Conservation (phyloP, 2,329 filamentous ascomycete species). For the Paraphaeosphaeria sporulosa region DNA sequence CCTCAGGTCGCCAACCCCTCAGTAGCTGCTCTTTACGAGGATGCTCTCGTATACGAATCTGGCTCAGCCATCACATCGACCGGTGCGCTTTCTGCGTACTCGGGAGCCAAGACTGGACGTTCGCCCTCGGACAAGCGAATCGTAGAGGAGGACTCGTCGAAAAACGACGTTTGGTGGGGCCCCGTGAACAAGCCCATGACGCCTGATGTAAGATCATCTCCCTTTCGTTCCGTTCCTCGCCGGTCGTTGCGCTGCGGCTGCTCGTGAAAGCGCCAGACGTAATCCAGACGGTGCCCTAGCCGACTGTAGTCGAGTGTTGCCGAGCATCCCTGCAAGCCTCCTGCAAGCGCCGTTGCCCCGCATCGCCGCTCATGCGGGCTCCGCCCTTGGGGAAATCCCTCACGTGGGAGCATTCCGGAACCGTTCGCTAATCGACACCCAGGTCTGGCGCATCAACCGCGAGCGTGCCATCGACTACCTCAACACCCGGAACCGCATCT, state of each 20-base stretch:
- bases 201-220: constrained; percentile 76
- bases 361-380: constrained; percentile 37
- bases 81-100: constrained; percentile 96
- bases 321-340: constrained; percentile 37
- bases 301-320: constrained; percentile 32
- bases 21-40: constrained; percentile 95
- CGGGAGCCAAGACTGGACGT: constrained; percentile 95
- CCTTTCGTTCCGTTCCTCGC: constrained; percentile 22
- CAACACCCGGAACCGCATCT: constrained; percentile 98
- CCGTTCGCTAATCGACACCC: constrained; percentile 35
- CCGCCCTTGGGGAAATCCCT: constrained; percentile 21
- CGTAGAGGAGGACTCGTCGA: constrained; percentile 87
- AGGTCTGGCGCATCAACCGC: constrained; percentile 99
- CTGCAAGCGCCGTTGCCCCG: constrained; percentile 45
- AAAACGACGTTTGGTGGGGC: constrained; percentile 97
- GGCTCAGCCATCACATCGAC: constrained; percentile 96
- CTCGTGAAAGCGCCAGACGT: constrained; percentile 45
- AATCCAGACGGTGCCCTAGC: constrained; percentile 43
- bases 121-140: constrained; percentile 98
- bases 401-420: constrained; percentile 26
- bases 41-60: constrained; percentile 97
- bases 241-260: constrained; percentile 24
- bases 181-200: constrained; percentile 99
- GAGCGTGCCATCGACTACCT: constrained; percentile 99
- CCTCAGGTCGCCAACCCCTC: constrained; percentile 83